Evolutionary conservation across 2,329 filamentous ascomycete species (phyloP).

Genomic region (Fusarium secorum): DNA sequence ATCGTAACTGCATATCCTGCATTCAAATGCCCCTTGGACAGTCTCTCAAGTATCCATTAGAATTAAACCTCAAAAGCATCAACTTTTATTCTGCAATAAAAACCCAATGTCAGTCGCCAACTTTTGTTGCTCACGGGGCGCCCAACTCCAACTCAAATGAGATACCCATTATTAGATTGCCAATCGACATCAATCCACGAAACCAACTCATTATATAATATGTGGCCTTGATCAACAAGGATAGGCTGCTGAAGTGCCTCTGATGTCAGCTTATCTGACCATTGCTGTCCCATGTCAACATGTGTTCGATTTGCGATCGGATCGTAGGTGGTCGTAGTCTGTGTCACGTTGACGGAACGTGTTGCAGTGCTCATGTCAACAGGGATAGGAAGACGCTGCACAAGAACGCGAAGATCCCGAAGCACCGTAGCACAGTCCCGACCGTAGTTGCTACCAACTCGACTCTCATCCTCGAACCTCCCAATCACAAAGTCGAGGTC

Average conservation of each 20-base stretch:
- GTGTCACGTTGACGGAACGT: conserved; percentile 4
- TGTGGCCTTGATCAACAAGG: conserved; percentile 44
- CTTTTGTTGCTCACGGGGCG: neutral
- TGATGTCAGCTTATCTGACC: conserved; percentile 28
- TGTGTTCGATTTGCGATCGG: conserved; percentile 27
- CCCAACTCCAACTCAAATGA: conserved; percentile 25
- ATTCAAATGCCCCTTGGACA: neutral
- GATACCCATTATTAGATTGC: conserved; percentile 43
- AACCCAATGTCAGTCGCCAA: neutral
- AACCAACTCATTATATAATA: conserved; percentile 48
- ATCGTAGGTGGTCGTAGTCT: conserved; percentile 27
- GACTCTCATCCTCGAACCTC: conserved; percentile 52
- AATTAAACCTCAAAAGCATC: neutral
- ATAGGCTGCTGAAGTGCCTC: conserved; percentile 38
- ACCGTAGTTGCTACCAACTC: conserved; percentile 50
- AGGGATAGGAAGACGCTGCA: conserved; percentile 45
- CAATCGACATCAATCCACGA: conserved; percentile 51
- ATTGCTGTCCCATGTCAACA: conserved; percentile 35
- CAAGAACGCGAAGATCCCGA: conserved; percentile 49
- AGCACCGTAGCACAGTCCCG: conserved; percentile 51
- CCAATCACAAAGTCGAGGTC: conserved; percentile 53
- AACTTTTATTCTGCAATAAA: neutral
- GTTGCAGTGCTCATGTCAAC: conserved; percentile 5
- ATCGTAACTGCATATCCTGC: neutral
- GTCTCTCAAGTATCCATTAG: neutral